Conservation (phyloP, 1,284 basidiomycete species). For the Ganoderma meredithae region DNA sequence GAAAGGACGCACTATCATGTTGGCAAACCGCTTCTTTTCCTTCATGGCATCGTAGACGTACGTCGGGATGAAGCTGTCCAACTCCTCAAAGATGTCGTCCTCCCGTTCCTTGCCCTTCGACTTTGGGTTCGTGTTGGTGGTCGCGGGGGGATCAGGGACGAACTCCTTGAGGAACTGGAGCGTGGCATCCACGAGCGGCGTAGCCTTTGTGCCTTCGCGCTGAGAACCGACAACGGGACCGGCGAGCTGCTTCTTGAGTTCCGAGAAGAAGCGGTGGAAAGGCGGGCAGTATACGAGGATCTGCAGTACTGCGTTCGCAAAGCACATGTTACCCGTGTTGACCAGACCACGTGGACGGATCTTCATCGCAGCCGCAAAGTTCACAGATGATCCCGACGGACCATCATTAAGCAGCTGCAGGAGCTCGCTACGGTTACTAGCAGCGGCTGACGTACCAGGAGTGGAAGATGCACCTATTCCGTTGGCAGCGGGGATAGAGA, state of each 20-base stretch:
- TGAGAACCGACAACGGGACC: constrained; percentile 41
- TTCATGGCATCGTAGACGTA: constrained; percentile 97
- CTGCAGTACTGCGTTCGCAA: constrained; percentile 95
- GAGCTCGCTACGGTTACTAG: constrained; percentile 60
- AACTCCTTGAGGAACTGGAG: constrained; percentile 89
- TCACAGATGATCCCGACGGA: constrained; percentile 38
- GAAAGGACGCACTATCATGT: constrained; percentile 77
- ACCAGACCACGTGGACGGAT: constrained; percentile 85
- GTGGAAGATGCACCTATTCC: constrained; percentile 24
- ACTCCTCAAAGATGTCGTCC: constrained; percentile 50
- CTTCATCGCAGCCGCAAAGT: constrained; percentile 42
- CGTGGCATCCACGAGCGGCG: constrained; percentile 86
- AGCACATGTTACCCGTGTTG: constrained; percentile 98
- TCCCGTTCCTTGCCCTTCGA: constrained; percentile 48
- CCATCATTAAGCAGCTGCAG: constrained; percentile 63
- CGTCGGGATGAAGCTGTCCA: constrained; percentile 86
- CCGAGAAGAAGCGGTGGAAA: constrained; percentile 83
- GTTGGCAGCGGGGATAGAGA: constrained; percentile 64
- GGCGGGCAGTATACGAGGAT: constrained; percentile 89
- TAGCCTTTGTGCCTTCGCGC: constrained; percentile 55
- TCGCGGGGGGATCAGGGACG: constrained; percentile 42
- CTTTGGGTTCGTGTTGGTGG: constrained; percentile 43
- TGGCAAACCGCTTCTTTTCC: constrained; percentile 93
- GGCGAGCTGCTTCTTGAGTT: constrained; percentile 65
- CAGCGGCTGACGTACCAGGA: constrained; percentile 43